Evolutionary conservation across 805 yeast species (phyloP), one percentile per base, ranked within the genome.

Genomic region (Barnettozyma pratensis): DNA sequence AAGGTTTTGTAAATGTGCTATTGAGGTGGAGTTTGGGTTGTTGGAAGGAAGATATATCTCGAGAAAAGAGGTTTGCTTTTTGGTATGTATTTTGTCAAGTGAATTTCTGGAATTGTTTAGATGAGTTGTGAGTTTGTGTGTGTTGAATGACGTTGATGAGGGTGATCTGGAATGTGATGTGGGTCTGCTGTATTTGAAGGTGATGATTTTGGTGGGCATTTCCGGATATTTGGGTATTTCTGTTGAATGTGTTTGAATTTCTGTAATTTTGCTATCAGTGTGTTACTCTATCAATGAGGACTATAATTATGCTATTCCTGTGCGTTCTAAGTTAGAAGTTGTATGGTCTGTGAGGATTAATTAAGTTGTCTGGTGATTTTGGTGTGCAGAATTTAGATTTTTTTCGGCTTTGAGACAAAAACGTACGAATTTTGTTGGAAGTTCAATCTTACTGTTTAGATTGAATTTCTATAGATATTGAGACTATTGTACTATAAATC

Each of bases 121-220:
- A 7, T 36, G 45, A 3, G 12, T 29, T 9, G 7, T 14, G 3
- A 42, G 25, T 14, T 11, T 7, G 4, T 35, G 27, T 28, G 37
- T 30, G 30, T 6, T 3, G 7, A 30, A 7, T 29, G 39, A n/a
- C 1, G 39, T 28, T 29, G 12, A 31, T 36, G 41, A 11, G 27
- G 37, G 3, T 36, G 36, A 7, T 35, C 4, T 30, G 27, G 29
- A 19, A 26, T 25, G 42, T 14, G 37, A 5, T 6, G 31, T 14
- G 27, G 40, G 46, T 19, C 9, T 42, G 7, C 41, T 11, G 14
- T 46, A 46, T 31, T 46, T 42, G 43, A 46, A 46, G 27, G 39
- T 38, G 34, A 46, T 29, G 28, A 43, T 12, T 36, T 29, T 43
- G 7, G 40, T 43, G 30, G 45, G 41, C 41, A 43, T 41, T 9